Base-by-base conservation (phyloP, 768 basidiomycete species). In the Boletus insuetus region DNA sequence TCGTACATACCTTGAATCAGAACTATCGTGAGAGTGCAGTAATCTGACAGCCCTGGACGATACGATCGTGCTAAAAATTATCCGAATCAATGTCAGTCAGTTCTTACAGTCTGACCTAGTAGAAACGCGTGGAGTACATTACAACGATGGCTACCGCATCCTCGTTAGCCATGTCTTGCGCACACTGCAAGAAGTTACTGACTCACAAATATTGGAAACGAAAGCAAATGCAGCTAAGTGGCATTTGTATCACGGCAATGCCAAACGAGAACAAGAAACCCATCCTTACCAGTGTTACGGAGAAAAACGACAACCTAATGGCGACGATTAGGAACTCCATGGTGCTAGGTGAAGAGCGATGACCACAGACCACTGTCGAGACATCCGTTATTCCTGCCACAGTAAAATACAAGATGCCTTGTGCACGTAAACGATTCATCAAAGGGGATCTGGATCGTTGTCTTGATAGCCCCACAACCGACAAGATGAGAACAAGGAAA, bases 341-440 rank as follows among this genome's bases (percentile, higher is more conserved):
- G 37, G n/a, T 6, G 22, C 11, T 4, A 14, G 11, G 37, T 26
- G 22, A 6, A 44, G 39, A 42, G 16, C 1, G 20, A 20, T 12
- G 19, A 22, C 3, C 5, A 13, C 49, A 10, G 0, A 64, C 63
- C 60, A 17, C 14, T 10, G 52, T 19, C 0, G 53, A 53, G 14
- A 69, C 41, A 24, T 61, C 66, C 1, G 46, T 32, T 6, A 64
- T 9, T 5, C 54, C 54, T 9, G 55, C 53, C 1, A 60, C 31
- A 16, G 48, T 49, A 34, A 60, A 49, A 47, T 66, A 61, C 6
- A 54, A 17, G 6, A 60, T 46, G 13, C 64, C 66, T 35, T 69
- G 69, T 7, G 32, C 17, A 22, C 34, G 24, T 24, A 69, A 42
- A 17, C 49, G 54, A 16, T 19, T 69, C 44, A 24, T 53, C 46